Evolutionary conservation across 2,329 filamentous ascomycete species (phyloP).

Genomic region (Cercospora citrullina): DNA sequence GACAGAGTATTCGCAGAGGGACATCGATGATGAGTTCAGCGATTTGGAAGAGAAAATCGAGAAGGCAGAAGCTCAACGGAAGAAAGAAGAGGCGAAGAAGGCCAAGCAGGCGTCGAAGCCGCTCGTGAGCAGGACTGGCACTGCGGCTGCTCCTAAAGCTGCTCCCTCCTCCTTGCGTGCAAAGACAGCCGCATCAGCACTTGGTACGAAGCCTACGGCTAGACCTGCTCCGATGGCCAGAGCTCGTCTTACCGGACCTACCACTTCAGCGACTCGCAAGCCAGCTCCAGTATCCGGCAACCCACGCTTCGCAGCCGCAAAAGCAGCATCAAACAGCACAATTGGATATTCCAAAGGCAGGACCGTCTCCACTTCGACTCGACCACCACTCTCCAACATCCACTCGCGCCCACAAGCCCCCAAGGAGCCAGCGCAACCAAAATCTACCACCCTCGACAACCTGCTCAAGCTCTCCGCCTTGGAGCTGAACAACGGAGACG

Average conservation of each 20-base stretch:
- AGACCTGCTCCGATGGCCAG: conserved; percentile 40
- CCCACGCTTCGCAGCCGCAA: conserved; percentile 61
- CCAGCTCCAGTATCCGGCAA: conserved; percentile 28
- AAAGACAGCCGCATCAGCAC: conserved; percentile 49
- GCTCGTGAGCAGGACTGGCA: conserved; percentile 15
- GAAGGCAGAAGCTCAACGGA: conserved; percentile 26
- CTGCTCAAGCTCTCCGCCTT: conserved; percentile 29
- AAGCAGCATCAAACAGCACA: conserved; percentile 73
- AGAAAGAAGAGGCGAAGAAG: conserved; percentile 32
- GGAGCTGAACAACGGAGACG: conserved; percentile 10
- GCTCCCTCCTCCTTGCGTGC: conserved; percentile 57
- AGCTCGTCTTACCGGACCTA: conserved; percentile 42
- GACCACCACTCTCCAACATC: conserved; percentile 30
- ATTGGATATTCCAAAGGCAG: conserved; percentile 83
- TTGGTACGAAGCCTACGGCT: conserved; percentile 37
- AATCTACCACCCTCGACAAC: conserved; percentile 28
- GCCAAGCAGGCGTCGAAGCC: conserved; percentile 14
- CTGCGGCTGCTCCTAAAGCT: conserved; percentile 16
- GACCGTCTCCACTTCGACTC: conserved; percentile 47
- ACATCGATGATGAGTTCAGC: conserved; percentile 63
- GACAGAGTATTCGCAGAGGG: conserved; percentile 59
- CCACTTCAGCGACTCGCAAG: conserved; percentile 19
- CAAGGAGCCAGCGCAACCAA: conserved; percentile 13
- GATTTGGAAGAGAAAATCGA: conserved; percentile 60
- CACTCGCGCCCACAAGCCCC: conserved; percentile 18